phyloP scores from a whole-genome alignment of 2,329 filamentous ascomycete species.

The Curvularia sp. region DNA sequence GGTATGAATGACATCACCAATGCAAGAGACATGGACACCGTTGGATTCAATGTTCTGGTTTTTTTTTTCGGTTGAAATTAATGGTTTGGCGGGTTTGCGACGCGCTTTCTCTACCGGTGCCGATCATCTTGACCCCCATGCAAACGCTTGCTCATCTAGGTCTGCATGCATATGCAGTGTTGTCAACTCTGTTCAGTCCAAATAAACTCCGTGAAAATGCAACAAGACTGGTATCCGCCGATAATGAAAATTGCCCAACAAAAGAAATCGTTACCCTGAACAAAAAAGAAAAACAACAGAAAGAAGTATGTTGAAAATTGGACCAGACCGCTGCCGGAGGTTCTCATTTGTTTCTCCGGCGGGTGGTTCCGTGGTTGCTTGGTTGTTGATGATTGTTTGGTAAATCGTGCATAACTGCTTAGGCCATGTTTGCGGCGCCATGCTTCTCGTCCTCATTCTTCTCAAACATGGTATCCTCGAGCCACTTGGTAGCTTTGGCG shows the following conservation, averaged over 20 bases:
- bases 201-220: constrained; percentile 15
- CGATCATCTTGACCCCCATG: constrained; percentile 6
- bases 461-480: constrained; percentile 59
- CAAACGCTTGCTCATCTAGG: constrained; percentile 7
- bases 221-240: constrained; percentile 14
- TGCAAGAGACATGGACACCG: neutral
- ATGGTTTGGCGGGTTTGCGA: neutral
- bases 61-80: constrained; percentile 9
- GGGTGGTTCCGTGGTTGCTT: neutral
- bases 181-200: neutral
- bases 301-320: neutral
- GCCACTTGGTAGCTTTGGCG: constrained; percentile 56
- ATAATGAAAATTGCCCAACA: constrained; percentile 7
- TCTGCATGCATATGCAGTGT: constrained; percentile 6
- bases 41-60: neutral
- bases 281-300: constrained; percentile 6
- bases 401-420: constrained; percentile 1
- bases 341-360: constrained; percentile 16
- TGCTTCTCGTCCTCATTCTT: constrained; percentile 51
- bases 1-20: neutral
- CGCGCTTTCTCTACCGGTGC: constrained; percentile 1
- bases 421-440: constrained; percentile 37
- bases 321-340: constrained; percentile 5
- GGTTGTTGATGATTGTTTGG: neutral
- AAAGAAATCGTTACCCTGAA: constrained; percentile 6